These are phyloP conservation scores for Phanerodontia chrysosporium DNA, from an alignment of 768 basidiomycete species.

Conservation along the genomic window DNA sequence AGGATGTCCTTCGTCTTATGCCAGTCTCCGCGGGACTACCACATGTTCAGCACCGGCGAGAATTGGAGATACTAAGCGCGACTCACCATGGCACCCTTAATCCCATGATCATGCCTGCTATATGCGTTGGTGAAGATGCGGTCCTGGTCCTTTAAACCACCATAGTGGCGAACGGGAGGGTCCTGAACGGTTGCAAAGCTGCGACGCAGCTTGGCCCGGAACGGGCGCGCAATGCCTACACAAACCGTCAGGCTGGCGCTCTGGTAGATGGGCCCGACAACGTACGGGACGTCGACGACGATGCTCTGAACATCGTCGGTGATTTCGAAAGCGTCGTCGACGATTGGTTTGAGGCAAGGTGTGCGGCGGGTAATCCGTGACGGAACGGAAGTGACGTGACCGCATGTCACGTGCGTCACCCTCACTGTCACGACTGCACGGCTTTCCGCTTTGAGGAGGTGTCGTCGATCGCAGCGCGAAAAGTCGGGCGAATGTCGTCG, in stretches of 20 bases:
- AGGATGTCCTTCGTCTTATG: conserved; percentile 96
- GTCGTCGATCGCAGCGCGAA: neutral
- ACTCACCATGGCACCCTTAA: conserved; percentile 87
- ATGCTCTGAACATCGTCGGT: conserved; percentile 27
- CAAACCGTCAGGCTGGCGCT: neutral
- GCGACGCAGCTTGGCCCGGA: conserved; percentile 26
- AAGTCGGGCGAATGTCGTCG: too few relatives aligned
- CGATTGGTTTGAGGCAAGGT: neutral
- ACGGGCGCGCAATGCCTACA: conserved; percentile 23
- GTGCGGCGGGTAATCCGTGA: neutral
- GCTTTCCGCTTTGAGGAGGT: neutral
- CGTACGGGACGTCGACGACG: conserved; percentile 24
- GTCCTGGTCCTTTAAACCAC: conserved; percentile 92
- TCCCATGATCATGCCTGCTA: conserved; percentile 81
- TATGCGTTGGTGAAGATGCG: conserved; percentile 92
- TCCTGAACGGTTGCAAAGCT: conserved; percentile 74
- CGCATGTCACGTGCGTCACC: neutral
- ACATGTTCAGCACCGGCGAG: neutral
- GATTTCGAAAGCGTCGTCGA: neutral
- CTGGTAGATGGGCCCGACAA: neutral
- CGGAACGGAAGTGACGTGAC: neutral
- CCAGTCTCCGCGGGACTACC: conserved; percentile 92
- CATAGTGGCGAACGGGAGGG: conserved; percentile 87
- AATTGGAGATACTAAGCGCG: neutral
- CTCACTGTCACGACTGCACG: neutral